These are phyloP conservation scores for Elongisporangium senticosum DNA, from an alignment of 352 stramenopile species.

Conservation along the genomic window DNA sequence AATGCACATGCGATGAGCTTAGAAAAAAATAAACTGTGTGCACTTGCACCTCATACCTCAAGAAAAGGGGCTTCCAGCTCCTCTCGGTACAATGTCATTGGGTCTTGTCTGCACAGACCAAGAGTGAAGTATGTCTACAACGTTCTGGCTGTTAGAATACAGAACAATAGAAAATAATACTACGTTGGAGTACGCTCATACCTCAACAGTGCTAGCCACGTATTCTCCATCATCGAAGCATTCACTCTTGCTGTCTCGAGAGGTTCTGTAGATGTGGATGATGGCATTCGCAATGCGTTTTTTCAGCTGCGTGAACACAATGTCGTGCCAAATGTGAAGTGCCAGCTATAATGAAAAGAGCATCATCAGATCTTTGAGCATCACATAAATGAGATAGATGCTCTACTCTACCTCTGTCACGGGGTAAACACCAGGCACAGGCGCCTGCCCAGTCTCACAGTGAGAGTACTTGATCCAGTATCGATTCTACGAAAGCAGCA, in stretches of 20 bases:
- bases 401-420: constrained; percentile 54
- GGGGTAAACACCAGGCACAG: constrained; percentile 77
- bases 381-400: neutral
- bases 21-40: neutral
- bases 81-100: constrained; percentile 78
- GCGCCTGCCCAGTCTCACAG: constrained; percentile 76
- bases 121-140: constrained; percentile 74
- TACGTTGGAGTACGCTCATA: constrained; percentile 7
- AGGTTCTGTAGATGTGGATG: constrained; percentile 57
- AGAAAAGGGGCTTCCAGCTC: constrained; percentile 72
- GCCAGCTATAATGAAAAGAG: constrained; percentile 35
- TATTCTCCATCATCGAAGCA: constrained; percentile 71
- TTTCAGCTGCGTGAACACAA: constrained; percentile 66
- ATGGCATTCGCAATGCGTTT: constrained; percentile 57
- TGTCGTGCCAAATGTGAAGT: constrained; percentile 83
- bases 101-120: constrained; percentile 64
- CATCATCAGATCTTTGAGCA: neutral
- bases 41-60: constrained; percentile 18
- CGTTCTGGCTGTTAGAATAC: constrained; percentile 3
- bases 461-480: constrained; percentile 88
- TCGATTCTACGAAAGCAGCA: constrained; percentile 42
- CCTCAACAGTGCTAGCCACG: constrained; percentile 64
- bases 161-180: neutral
- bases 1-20: neutral
- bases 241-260: constrained; percentile 45